These are phyloP conservation scores for Kwoniella pini DNA, from an alignment of 768 basidiomycete genomes.

Conservation along the genomic window DNA sequence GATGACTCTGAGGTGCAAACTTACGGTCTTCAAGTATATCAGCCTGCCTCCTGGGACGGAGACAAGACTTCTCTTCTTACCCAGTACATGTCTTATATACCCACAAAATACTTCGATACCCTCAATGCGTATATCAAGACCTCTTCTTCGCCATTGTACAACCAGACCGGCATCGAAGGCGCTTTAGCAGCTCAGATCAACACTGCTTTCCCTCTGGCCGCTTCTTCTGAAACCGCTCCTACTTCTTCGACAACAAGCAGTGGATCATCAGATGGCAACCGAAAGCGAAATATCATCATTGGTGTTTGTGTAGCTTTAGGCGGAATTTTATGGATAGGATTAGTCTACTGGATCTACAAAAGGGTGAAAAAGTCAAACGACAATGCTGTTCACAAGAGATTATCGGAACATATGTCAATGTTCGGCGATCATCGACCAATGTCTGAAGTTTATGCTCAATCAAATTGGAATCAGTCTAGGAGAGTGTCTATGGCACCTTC, in stretches of 20 bases:
- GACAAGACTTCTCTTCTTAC: slow-evolving; percentile 66
- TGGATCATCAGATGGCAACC: slow-evolving; percentile 49
- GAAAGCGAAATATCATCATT: slow-evolving; percentile 82
- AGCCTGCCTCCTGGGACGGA: slow-evolving; percentile 63
- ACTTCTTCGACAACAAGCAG: slow-evolving; percentile 28
- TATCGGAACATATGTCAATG: slow-evolving; percentile 62
- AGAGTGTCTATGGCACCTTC: slow-evolving; percentile 34
- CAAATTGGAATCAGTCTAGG: slow-evolving; percentile 15
- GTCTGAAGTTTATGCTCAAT: slow-evolving; percentile 17
- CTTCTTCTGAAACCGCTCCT: slow-evolving; percentile 32
- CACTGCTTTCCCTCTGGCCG: slow-evolving; percentile 63
- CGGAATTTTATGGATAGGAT: slow-evolving; percentile 70
- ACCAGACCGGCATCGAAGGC: slow-evolving; percentile 59
- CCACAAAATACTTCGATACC: slow-evolving; percentile 60
- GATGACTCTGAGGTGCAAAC: slow-evolving; percentile 58
- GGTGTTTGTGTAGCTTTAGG: slow-evolving; percentile 84
- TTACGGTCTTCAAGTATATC: slow-evolving; percentile 68
- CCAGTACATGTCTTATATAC: slow-evolving; percentile 72
- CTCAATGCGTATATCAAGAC: slow-evolving; percentile 69
- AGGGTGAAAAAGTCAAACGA: slow-evolving; percentile 67
- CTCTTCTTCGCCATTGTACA: slow-evolving; percentile 68
- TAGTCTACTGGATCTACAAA: slow-evolving; percentile 71
- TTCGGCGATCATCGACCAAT: slow-evolving; percentile 36
- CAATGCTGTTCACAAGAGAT: slow-evolving; percentile 67
- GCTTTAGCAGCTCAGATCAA: slow-evolving; percentile 69